Evolutionary conservation across 2,329 filamentous ascomycete species (phyloP), one percentile per base, ranked within the genome.

Genomic region (Fusarium decemcellulare): DNA sequence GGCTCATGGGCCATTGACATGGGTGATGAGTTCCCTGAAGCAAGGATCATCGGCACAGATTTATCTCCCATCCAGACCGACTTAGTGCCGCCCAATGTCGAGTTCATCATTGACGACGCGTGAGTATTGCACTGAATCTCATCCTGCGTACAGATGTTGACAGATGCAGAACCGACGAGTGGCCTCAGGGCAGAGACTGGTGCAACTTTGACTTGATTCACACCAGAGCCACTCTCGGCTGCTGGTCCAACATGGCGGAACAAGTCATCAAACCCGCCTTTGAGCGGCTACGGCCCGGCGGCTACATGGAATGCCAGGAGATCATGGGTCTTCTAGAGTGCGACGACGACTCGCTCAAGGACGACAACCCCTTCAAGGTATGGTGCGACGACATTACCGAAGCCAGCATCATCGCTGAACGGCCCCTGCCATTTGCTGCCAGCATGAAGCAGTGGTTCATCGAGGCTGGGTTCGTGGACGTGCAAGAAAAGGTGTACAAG

Each of bases 31-130:
- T 59, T 36, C n/a, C 46, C 56, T 5, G 30, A 53, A 37, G 47
- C 46, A 30, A 46, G 47, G 12, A 53, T 59, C 18, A 53, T 59
- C n/a, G 56, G 46, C 7, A 59, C 56, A 5, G 56, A 59, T 18
- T 29, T 59, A 5, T 59, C 56, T 36, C 56, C 56, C 6, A 59
- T 59, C 15, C 56, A 59, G 18, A 53, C 29, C 30, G 30, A 53
- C 12, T 16, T 59, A 18, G 56, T 59, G 16, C 56, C 56, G 12
- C 56, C 56, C 27, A 59, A 59, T 43, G 56, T 59, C 9, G 56
- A 59, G 18, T 59, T 59, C 23, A 59, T 59, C 10, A 59, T 59
- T 29, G 47, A 59, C 14, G 56, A 59, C 18, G 56, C 56, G 56
- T 53, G 37, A 2, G 56, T 53, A 32, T 16, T 37, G 29, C 8